Percentiles rank a stretch among this genome's conserved stretches.
Conservation (phyloP, 768 basidiomycete species). For the Hygrophoropsis aurantiaca region DNA sequence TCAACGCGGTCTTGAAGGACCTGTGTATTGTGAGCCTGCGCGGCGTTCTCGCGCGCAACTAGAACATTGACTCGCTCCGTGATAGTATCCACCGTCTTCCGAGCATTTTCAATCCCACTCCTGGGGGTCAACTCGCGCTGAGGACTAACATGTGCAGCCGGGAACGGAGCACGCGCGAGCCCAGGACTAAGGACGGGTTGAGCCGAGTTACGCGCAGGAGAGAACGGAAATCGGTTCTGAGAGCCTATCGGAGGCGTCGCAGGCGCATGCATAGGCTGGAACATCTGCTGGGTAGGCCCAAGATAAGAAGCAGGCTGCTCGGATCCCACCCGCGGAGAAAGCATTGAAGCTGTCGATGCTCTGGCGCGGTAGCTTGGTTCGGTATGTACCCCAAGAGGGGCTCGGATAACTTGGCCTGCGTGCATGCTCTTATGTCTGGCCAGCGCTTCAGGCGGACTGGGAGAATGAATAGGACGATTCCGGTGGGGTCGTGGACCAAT, state of each 20-base stretch:
- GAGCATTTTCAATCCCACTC: conserved; percentile 38
- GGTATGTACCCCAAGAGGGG: conserved; percentile 14
- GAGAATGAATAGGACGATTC: conserved; percentile 29
- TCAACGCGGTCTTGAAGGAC: conserved; percentile 22
- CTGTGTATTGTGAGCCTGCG: conserved; percentile 8
- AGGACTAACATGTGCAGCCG: conserved; percentile 11
- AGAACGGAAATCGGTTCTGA: conserved; percentile 16
- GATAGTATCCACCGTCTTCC: conserved; percentile 43
- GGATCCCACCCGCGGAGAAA: conserved; percentile 20
- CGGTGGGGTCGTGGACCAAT: conserved; percentile 46
- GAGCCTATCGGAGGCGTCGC: conserved; percentile 16
- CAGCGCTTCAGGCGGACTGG: conserved; percentile 20
- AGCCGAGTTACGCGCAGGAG: conserved; percentile 9
- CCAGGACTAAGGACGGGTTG: conserved; percentile 13
- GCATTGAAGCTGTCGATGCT: conserved; percentile 28
- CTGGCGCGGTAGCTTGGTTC: conserved; percentile 22
- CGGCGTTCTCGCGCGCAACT: conserved; percentile 21
- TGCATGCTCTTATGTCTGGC: conserved; percentile 32
- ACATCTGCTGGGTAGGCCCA: conserved; percentile 31
- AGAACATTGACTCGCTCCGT: conserved; percentile 47
- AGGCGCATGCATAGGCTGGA: conserved; percentile 28
- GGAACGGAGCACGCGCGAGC: conserved; percentile 13
- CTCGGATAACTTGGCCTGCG: conserved; percentile 19
- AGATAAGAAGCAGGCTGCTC: conserved; percentile 32
- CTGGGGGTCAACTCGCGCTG: conserved; percentile 25